These are phyloP conservation scores for Vaccinium macrocarpon DNA, from an alignment of 148 eudicot genomes.

Conservation along the genomic window DNA sequence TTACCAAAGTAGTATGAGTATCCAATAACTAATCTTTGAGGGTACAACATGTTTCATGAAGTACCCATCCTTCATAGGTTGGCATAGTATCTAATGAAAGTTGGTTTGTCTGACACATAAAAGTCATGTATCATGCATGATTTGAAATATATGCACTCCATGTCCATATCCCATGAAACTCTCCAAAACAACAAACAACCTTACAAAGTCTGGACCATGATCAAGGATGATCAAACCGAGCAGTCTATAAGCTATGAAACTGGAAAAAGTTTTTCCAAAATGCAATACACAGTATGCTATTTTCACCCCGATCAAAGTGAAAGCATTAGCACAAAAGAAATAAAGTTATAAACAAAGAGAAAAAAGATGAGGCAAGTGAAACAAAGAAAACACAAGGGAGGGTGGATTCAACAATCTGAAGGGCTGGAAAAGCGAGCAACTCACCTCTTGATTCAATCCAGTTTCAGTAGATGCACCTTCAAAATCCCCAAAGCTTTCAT, in stretches of 20 bases:
- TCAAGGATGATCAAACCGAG: not conserved
- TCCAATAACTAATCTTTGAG: not conserved
- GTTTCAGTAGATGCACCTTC: conserved; percentile 43
- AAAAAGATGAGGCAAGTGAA: not conserved
- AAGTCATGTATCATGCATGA: not conserved
- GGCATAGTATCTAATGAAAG: not conserved
- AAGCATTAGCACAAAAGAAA: not conserved
- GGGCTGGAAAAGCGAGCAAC: conserved; percentile 15
- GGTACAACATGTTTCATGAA: not conserved
- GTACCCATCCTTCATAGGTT: not conserved
- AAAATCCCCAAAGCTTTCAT: conserved; percentile 70
- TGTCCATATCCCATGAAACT: not conserved
- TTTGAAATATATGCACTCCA: not conserved
- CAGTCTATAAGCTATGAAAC: not conserved
- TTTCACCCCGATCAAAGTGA: not conserved
- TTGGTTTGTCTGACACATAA: not conserved
- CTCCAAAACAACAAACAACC: not conserved
- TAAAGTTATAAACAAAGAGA: not conserved
- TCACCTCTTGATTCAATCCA: conserved; percentile 47
- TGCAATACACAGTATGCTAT: not conserved
- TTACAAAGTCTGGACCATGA: not conserved
- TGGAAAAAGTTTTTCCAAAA: not conserved
- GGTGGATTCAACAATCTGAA: not conserved
- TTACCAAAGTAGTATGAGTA: not conserved
- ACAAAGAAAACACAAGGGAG: not conserved